Evolutionary conservation across 768 basidiomycete genomes (phyloP).

Genomic region (Boletus eberwhitei): DNA sequence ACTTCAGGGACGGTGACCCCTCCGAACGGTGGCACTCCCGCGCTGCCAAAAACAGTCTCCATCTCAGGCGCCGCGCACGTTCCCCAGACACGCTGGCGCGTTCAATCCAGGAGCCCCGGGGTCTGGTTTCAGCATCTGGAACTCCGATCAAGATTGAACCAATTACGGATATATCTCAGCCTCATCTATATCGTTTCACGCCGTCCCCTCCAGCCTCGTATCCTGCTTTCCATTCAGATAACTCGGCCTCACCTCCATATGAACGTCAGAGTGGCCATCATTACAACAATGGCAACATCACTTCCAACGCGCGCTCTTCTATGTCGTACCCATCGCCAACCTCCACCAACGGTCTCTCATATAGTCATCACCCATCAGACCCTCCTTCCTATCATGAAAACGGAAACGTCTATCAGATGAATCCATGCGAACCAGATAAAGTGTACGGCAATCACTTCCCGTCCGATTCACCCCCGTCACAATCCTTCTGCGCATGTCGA

Average conservation of each 20-base stretch:
- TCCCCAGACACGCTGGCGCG: constrained; percentile 35
- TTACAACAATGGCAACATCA: constrained; percentile 30
- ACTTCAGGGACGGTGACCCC: constrained; percentile 75
- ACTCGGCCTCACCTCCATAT: constrained; percentile 34
- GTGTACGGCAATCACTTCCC: constrained; percentile 32
- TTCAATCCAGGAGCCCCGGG: constrained; percentile 36
- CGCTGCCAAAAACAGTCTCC: constrained; percentile 61
- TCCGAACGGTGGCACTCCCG: constrained; percentile 87
- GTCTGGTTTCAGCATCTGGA: constrained; percentile 44
- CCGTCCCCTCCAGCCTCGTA: constrained; percentile 58
- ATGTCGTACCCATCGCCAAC: constrained; percentile 35
- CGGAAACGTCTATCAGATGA: constrained; percentile 36
- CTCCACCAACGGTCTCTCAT: constrained; percentile 33
- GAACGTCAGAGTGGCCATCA: constrained; percentile 34
- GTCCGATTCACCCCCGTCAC: constrained; percentile 32
- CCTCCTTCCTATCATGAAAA: constrained; percentile 33
- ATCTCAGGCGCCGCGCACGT: constrained; percentile 40
- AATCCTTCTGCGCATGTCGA: constrained; percentile 57
- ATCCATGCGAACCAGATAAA: constrained; percentile 34
- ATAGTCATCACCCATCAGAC: constrained; percentile 33
- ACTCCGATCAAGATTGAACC: constrained; percentile 71
- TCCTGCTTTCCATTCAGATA: constrained; percentile 49
- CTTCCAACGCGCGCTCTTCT: constrained; percentile 26
- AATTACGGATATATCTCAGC: constrained; percentile 42
- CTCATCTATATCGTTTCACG: constrained; percentile 67